These are phyloP conservation scores for Arabis alpina DNA, from an alignment of 345 rosid species.

Conservation along the genomic window DNA sequence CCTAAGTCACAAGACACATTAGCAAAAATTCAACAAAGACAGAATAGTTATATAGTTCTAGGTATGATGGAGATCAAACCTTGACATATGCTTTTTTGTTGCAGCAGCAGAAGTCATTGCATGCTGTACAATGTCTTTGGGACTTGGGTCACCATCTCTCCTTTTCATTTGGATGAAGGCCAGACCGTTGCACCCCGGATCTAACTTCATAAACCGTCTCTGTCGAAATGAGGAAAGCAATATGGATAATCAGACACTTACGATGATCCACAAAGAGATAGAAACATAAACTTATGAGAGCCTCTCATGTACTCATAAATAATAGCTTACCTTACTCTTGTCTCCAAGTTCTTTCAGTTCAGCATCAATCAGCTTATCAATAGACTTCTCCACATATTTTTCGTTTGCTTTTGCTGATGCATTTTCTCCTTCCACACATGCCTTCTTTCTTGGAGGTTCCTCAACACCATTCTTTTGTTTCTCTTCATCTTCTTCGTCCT, in stretches of 20 bases:
- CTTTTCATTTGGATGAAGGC: constrained; percentile 90
- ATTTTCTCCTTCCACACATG: constrained; percentile 59
- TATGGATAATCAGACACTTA: background rate
- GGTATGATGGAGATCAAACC: constrained; percentile 52
- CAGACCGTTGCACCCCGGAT: constrained; percentile 93
- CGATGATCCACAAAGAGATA: constrained; percentile 7
- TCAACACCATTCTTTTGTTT: constrained; percentile 43
- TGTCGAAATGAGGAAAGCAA: constrained; percentile 26
- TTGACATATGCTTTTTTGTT: constrained; percentile 89
- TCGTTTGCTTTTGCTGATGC: constrained; percentile 43
- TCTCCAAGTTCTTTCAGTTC: constrained; percentile 92
- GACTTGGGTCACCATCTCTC: constrained; percentile 79
- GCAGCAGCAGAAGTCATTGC: constrained; percentile 85
- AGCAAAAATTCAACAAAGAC: background rate
- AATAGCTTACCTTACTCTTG: constrained; percentile 69
- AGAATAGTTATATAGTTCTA: background rate
- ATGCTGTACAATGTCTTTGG: constrained; percentile 83
- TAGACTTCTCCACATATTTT: constrained; percentile 59
- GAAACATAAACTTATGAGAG: constrained; percentile 3
- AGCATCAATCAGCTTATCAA: constrained; percentile 92
- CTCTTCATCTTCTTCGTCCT: constrained; percentile 42
- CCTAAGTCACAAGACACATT: constrained; percentile 46
- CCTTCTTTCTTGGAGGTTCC: constrained; percentile 76
- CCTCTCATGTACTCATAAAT: constrained; percentile 5
- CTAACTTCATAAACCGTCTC: constrained; percentile 86